Evolutionary conservation across 805 yeast genomes (phyloP), one percentile per base, ranked within the genome.

Genomic region (Blastobotrys muscicola): DNA sequence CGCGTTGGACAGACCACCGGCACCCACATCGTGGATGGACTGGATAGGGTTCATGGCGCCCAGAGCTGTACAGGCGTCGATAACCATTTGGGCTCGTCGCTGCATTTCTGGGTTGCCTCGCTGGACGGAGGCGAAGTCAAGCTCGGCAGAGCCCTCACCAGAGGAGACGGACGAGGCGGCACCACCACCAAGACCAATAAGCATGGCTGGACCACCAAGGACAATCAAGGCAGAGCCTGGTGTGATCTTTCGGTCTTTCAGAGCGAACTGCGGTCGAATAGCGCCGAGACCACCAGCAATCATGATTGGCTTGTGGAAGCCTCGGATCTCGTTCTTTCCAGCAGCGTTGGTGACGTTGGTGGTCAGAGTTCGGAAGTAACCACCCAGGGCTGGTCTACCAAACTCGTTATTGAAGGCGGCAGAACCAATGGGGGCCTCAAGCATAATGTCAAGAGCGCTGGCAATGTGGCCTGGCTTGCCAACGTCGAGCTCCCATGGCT

Each of bases 101-200:
- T 92, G 96, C 83, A 92, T 89, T 68, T 92, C 99, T 13, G 99
- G 97, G 68, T 92, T 92, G 45, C 97, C 98, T 71, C 99, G 82
- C 71, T 92, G 99, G 34, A 92, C 99, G 13, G 97, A 89, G 9
- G 98, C 98, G 68, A 87, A 92, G 71, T 92, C 99, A 57, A 92
- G 76, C 52, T 82, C 95, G 29, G 94, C 97, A 34, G 95, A 84
- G 42, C 92, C 96, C 62, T 85, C 96, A 56, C 97, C 96, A 16
- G 95, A 84, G n/a, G 95, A 78, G 41, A 89, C 78, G 10, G 95
- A 85, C 2, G 98, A 92, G 4, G 98, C 98, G 35, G 99, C 99
- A 68, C 99, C 99, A 58, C 99, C 99, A 60, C 99, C 99, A 46
- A 92, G 75, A 58, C 99, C 99, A 65, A 92, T 92, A 56, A 92